Evolutionary conservation across 2,329 filamentous ascomycete species (phyloP), one percentile per base, ranked within the genome.

Genomic region (Fusarium equiseti): DNA sequence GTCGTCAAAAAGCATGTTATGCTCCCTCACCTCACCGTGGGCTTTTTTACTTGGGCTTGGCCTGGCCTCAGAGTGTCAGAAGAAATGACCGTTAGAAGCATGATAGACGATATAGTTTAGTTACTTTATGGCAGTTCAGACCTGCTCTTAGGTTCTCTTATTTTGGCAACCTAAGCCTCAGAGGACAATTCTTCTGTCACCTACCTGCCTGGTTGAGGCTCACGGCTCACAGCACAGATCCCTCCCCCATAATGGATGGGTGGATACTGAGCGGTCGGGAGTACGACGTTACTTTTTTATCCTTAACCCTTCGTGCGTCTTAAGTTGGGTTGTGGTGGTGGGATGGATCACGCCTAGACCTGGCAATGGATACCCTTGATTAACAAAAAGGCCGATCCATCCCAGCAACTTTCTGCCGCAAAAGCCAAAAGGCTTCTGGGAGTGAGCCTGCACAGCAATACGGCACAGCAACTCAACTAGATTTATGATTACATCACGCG

Each of bases 251-350:
- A 38, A 45, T 54, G 62, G 62, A 55, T 60, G 48, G 59, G 59
- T 71, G 68, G 68, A 50, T 66, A 62, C 56, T 51, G 45, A 68
- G 49, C 63, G 50, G 66, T 53, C 44, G 49, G 54, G 65, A 61
- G 61, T 63, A 56, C 61, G 54, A 72, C 54, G 44, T 72, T 72
- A 57, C 68, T 56, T 57, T 38, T 55, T 59, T 53, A 45, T 68
- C 42, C 64, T 66, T 66, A 59, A 70, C 69, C 69, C 70, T 72
- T 72, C 58, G 61, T 72, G 69, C 66, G 57, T 72, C 58, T 53
- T 43, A 53, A 53, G 50, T 53, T 53, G 35, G 50, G 50, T 73
- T 55, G 69, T 71, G 59, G 60, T 75, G 73, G 71, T 73, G 71
- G 69, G 61, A 63, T 71, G 60, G 64, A 59, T 60, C 57, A 58